Percentiles rank a stretch among this genome's conserved stretches.
These are phyloP conservation scores for Carex sylvatica DNA, from an alignment of 202 grass and related monocot species.

Conservation along the genomic window DNA sequence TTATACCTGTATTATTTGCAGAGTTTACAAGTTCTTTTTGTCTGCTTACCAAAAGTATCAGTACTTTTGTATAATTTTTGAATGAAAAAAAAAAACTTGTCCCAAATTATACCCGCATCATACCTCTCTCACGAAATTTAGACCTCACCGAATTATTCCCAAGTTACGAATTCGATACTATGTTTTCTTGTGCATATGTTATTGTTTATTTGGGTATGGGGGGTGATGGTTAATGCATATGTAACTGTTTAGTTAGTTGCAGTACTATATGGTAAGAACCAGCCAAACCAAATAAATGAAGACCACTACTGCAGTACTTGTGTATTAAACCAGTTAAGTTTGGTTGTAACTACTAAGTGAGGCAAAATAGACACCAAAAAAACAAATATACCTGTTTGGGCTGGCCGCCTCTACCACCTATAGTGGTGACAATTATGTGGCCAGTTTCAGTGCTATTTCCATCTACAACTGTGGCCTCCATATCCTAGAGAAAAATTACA, in stretches of 20 bases:
- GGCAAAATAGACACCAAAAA: neutral
- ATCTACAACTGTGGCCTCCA: slow-evolving; percentile 83
- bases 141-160: neutral
- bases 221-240: neutral
- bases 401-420: slow-evolving; percentile 91
- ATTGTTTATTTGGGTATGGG: neutral
- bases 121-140: neutral
- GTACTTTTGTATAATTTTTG: neutral
- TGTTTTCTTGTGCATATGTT: neutral
- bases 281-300: slow-evolving; percentile 2
- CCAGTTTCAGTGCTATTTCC: slow-evolving; percentile 94
- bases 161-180: neutral
- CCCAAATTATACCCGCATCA: neutral
- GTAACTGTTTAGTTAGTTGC: neutral
- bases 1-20: neutral
- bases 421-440: slow-evolving; percentile 96
- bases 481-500: slow-evolving; percentile 42
- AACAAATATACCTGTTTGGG: slow-evolving; percentile 67
- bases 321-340: neutral
- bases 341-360: neutral
- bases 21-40: neutral
- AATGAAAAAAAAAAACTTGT: neutral
- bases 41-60: neutral
- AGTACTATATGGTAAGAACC: neutral
- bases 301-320: neutral